Evolutionary conservation across 495 filamentous ascomycete species (phyloP).

Genomic region (Niebla homalea): DNA sequence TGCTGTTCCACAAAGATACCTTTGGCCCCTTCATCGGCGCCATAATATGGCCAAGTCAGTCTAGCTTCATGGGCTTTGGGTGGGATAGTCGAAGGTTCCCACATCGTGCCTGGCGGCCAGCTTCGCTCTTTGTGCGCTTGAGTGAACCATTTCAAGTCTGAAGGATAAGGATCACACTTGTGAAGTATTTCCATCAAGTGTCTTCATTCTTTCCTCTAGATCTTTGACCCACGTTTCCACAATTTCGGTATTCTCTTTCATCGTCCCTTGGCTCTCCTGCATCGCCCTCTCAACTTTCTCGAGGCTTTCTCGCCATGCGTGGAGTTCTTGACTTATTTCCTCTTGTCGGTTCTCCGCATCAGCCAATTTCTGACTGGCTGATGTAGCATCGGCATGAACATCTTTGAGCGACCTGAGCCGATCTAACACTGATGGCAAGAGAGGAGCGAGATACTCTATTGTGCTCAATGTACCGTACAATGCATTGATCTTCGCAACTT

Average conservation of each 20-base stretch:
- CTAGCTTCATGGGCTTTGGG: too few species aligned
- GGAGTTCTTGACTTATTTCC: constrained; percentile 72
- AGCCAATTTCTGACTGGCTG: constrained; percentile 66
- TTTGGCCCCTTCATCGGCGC: too few species aligned
- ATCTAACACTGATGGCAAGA: constrained; percentile 76
- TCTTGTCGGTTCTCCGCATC: constrained; percentile 66
- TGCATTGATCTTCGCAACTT: constrained; percentile 76
- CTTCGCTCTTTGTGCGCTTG: too few species aligned
- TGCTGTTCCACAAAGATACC: too few species aligned
- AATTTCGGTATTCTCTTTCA: constrained; percentile 62
- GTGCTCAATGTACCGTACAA: constrained; percentile 80
- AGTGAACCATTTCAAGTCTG: background rate
- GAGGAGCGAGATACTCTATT: constrained; percentile 73
- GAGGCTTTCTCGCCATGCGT: constrained; percentile 73
- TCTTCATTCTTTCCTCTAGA: constrained; percentile 60
- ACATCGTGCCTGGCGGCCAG: too few species aligned
- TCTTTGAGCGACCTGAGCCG: constrained; percentile 69
- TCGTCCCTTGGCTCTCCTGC: constrained; percentile 49
- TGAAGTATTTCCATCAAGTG: constrained; percentile 18
- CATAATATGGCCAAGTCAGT: too few species aligned
- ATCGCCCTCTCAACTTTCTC: constrained; percentile 66
- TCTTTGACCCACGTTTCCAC: constrained; percentile 84
- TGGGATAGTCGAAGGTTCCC: too few species aligned
- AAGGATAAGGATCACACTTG: background rate
- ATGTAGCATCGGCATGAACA: constrained; percentile 76